Conservation (phyloP, 148 eudicot genomes). For the Polygonum maritimum region DNA sequence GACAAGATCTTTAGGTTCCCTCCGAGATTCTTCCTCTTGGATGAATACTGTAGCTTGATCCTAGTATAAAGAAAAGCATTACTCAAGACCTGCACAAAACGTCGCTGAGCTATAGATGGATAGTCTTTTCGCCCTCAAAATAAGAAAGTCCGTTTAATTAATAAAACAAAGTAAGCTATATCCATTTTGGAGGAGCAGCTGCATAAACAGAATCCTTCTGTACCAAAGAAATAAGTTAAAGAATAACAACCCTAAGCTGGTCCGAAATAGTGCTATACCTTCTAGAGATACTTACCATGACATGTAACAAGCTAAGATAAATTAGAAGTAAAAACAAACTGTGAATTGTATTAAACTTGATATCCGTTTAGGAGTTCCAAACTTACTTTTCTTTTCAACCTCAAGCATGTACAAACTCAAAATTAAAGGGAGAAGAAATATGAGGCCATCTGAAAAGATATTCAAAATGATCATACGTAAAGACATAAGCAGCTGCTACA, state of each 20-base stretch:
- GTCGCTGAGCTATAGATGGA: background rate
- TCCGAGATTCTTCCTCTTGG: conserved; percentile 15
- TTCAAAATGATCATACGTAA: background rate
- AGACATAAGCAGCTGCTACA: background rate
- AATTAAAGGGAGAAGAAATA: background rate
- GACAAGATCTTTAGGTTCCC: background rate
- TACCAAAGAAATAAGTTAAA: background rate
- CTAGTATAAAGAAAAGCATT: conserved; percentile 23
- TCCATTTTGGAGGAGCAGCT: background rate
- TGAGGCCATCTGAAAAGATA: background rate
- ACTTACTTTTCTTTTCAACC: background rate
- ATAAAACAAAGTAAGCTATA: background rate
- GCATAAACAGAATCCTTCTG: background rate
- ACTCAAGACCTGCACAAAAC: conserved; percentile 16
- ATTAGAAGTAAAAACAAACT: background rate
- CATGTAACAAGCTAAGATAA: background rate
- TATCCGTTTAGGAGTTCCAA: background rate
- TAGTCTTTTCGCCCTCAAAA: background rate
- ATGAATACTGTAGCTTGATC: conserved; percentile 23
- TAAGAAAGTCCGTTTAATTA: background rate
- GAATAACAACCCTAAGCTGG: background rate
- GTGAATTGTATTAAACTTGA: background rate
- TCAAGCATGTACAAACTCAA: background rate
- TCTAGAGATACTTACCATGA: background rate
- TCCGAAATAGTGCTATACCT: background rate